Conservation (phyloP, 345 rosid genomes). For the Eucalyptus erythrocorys region DNA sequence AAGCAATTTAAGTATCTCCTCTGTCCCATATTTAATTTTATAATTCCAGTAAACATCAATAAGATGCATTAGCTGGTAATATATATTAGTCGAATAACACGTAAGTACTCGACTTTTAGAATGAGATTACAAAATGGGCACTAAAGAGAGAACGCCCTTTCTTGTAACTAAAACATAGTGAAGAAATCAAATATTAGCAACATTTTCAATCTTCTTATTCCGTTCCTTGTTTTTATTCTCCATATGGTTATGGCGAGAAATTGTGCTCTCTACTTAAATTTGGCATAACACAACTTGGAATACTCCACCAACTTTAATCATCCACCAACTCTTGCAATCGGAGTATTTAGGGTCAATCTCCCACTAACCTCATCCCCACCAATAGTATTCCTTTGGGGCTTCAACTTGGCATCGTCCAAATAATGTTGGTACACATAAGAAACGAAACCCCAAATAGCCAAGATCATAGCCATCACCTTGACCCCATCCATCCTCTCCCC, state of each 20-base stretch:
- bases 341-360: neutral
- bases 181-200: neutral
- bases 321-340: neutral
- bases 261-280: neutral
- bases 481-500: constrained; percentile 21
- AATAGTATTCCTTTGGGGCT: neutral
- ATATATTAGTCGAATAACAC: neutral
- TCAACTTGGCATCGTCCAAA: neutral
- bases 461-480: constrained; percentile 13
- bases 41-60: too few relatives aligned
- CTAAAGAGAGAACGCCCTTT: neutral
- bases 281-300: neutral
- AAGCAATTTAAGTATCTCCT: neutral
- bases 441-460: constrained; percentile 31
- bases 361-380: neutral
- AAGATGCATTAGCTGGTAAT: neutral
- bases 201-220: neutral
- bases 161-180: neutral
- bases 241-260: too few relatives aligned
- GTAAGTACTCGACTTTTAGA: neutral
- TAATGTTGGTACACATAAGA: constrained; percentile 27
- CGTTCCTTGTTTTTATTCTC: neutral
- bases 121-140: neutral
- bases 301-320: neutral
- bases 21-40: neutral